phyloP scores from a whole-genome alignment of 805 yeast genomes.

The Lachancea meyersii region DNA sequence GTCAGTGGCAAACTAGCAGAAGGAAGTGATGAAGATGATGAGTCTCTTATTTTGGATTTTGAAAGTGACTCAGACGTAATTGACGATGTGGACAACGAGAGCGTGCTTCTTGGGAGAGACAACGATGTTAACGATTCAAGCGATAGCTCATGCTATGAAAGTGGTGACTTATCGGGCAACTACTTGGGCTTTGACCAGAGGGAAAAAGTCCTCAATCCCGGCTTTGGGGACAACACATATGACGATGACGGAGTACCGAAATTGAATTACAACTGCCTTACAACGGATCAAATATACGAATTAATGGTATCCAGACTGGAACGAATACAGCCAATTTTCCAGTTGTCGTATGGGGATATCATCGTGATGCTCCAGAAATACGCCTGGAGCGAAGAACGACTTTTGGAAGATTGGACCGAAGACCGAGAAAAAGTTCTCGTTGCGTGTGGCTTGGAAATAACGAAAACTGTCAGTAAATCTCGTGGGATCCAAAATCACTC shows the following conservation, averaged over 20 bases:
- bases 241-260: slow-evolving; percentile 13
- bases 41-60: slow-evolving; percentile 6
- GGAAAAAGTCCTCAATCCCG: no score
- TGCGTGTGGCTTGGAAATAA: slow-evolving; percentile 31
- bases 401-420: slow-evolving; percentile 50
- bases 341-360: slow-evolving; percentile 31
- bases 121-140: slow-evolving; percentile 1
- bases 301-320: slow-evolving; percentile 25
- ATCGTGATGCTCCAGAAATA: slow-evolving; percentile 41
- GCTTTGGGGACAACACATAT: not conserved
- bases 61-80: slow-evolving; percentile 6
- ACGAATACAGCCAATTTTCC: slow-evolving; percentile 27
- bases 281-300: slow-evolving; percentile 31
- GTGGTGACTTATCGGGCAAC: slow-evolving; percentile 9
- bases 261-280: slow-evolving; percentile 28
- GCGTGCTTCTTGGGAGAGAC: not conserved
- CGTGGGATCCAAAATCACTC: slow-evolving; percentile 19
- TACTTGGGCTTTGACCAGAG: slow-evolving; percentile 23
- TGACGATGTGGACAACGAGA: slow-evolving; percentile 4
- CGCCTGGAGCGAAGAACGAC: slow-evolving; percentile 54
- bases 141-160: slow-evolving; percentile 5
- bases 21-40: slow-evolving; percentile 6
- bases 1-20: not conserved
- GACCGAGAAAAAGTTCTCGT: slow-evolving; percentile 34
- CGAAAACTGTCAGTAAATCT: not conserved